A percentile compares a stretch with the other conserved stretches of the same genome.
These are phyloP conservation scores for Penicillium sp. DNA, from an alignment of 2,329 filamentous ascomycete species.

Conservation along the genomic window DNA sequence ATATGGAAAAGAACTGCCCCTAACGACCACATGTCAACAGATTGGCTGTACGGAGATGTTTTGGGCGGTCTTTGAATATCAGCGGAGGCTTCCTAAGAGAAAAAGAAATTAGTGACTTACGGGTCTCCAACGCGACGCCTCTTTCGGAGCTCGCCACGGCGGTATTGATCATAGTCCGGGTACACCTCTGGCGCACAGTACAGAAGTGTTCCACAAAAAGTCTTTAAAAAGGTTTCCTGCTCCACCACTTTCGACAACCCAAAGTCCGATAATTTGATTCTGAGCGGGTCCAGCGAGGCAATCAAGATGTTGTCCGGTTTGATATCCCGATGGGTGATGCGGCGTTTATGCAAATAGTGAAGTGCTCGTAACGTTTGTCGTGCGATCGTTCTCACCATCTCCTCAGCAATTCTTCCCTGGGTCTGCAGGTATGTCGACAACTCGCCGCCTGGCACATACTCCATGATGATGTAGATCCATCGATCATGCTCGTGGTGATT, in stretches of 20 bases:
- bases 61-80: constrained; percentile 42
- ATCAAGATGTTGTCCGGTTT: constrained; percentile 98
- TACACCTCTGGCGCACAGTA: constrained; percentile 98
- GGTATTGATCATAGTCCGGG: constrained; percentile 70
- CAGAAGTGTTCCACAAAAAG: constrained; percentile 91
- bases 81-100: constrained; percentile 12
- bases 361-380: constrained; percentile 71
- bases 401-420: constrained; percentile 64
- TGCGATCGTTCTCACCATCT: constrained; percentile 69
- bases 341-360: constrained; percentile 79
- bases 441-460: constrained; percentile 80
- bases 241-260: constrained; percentile 93
- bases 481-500: constrained; percentile 80
- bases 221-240: constrained; percentile 88
- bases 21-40: constrained; percentile 94
- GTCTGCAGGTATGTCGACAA: constrained; percentile 70
- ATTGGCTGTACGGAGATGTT: constrained; percentile 75
- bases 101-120: constrained; percentile 31
- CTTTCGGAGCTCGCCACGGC: constrained; percentile 61
- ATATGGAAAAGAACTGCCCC: constrained; percentile 88
- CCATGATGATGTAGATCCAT: constrained; percentile 97
- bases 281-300: constrained; percentile 67
- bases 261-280: constrained; percentile 93
- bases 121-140: constrained; percentile 56
- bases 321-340: constrained; percentile 96